A percentile compares a stretch with the other conserved stretches of the same genome.
phyloP scores from a whole-genome alignment of 495 filamentous ascomycete species.

The Cercophora newfieldiana region DNA sequence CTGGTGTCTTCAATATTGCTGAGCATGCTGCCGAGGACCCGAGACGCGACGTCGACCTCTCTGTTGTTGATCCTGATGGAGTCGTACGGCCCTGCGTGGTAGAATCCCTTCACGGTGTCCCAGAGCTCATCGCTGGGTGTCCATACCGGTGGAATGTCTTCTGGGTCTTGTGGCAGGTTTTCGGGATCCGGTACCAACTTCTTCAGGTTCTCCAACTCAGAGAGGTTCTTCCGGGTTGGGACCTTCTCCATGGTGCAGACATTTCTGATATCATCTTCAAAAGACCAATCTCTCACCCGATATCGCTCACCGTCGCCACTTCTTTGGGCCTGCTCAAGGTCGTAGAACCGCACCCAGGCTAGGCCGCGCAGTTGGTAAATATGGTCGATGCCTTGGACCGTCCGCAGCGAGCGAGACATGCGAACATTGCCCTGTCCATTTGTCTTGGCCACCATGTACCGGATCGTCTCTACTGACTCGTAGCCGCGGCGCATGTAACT shows the following conservation, averaged over 20 bases:
- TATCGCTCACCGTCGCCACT: conserved; percentile 1
- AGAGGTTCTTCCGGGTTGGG: neutral
- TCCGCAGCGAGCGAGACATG: conserved; percentile 32
- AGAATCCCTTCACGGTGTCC: conserved; percentile 27
- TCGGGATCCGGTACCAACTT: conserved; percentile 11
- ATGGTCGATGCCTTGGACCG: conserved; percentile 42
- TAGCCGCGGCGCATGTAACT: conserved; percentile 28
- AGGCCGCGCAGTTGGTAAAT: conserved; percentile 42
- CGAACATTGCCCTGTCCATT: conserved; percentile 36
- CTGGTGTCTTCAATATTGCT: neutral
- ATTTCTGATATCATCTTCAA: conserved; percentile 36
- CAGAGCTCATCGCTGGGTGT: conserved; percentile 24
- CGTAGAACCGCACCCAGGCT: conserved; percentile 37
- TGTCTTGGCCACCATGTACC: conserved; percentile 30
- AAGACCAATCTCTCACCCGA: conserved; percentile 35
- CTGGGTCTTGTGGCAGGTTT: conserved; percentile 10
- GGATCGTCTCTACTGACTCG: conserved; percentile 20
- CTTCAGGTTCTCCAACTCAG: conserved; percentile 31
- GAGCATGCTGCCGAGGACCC: too few species aligned
- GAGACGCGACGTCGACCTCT: conserved; percentile 21
- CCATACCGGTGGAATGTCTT: conserved; percentile 19
- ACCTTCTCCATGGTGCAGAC: conserved; percentile 21
- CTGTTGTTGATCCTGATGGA: conserved; percentile 8
- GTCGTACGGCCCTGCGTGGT: conserved; percentile 25
- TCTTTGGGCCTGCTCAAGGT: conserved; percentile 19